These are phyloP conservation scores for Cryptococcus sp. DNA, from an alignment of 1,284 basidiomycete species.

Conservation along the genomic window DNA sequence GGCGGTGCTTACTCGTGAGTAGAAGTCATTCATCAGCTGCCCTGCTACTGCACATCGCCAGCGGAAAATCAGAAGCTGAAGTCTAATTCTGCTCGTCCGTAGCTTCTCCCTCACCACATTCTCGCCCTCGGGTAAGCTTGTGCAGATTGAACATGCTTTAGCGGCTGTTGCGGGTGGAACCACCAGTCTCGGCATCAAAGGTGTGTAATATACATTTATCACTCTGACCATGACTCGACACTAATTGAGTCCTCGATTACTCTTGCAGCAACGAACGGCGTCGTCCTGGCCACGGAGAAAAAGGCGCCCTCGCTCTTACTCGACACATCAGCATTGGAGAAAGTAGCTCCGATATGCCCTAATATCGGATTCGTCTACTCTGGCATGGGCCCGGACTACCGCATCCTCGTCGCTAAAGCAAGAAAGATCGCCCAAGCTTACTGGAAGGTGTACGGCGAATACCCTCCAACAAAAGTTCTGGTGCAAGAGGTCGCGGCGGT, in stretches of 20 bases:
- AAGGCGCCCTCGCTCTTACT: conserved; percentile 96
- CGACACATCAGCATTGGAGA: conserved; percentile 96
- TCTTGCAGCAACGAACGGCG: conserved; percentile 85
- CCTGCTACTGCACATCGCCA: not conserved
- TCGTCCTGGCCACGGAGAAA: conserved; percentile 99
- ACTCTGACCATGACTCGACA: not conserved
- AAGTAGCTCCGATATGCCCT: conserved; percentile 93
- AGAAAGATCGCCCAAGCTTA: conserved; percentile 98
- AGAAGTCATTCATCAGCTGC: not conserved
- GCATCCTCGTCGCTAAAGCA: conserved; percentile 88
- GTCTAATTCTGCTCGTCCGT: conserved; percentile 7
- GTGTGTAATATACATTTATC: conserved; percentile 54
- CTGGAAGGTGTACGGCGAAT: conserved; percentile 99
- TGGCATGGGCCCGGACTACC: conserved; percentile 99
- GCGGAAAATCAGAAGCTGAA: not conserved
- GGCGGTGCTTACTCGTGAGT: conserved; percentile 55
- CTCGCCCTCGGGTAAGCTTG: conserved; percentile 96
- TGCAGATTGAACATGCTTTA: conserved; percentile 99
- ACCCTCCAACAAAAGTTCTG: conserved; percentile 94
- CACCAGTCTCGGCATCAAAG: conserved; percentile 97
- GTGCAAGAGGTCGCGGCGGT: conserved; percentile 97
- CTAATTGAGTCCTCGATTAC: not conserved
- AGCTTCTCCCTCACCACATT: conserved; percentile 99
- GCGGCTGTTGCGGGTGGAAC: conserved; percentile 96
- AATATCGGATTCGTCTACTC: conserved; percentile 99